Base-by-base conservation (phyloP, 495 filamentous ascomycete species). In the Podospora sp. region DNA sequence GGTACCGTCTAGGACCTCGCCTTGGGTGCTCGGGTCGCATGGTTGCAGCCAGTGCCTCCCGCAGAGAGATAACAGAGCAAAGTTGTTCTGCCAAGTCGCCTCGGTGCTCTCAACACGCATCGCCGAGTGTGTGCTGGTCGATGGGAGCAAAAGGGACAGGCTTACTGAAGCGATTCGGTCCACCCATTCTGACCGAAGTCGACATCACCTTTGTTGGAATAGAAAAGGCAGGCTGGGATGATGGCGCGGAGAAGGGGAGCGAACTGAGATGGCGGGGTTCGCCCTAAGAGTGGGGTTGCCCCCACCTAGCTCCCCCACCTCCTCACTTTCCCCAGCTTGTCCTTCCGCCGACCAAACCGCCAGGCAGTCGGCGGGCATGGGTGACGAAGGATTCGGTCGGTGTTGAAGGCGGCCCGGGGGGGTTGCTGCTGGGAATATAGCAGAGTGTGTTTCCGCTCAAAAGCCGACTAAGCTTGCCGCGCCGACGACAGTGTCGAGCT, bases 21-120 rank as follows among this genome's bases (percentile, higher is more conserved):
- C 40, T 46, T 46, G 5, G 16, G 52, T 22, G 24, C 21, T 22
- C 14, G 49, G 49, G 21, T 52, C 18, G 52, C 52, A 46, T 9
- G n/a, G 52, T 55, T 22, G 52, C 52, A 55, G 52, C 52, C 16
- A 6, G n/a, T 55, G 6, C 20, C 52, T 55, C 52, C 52, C n/a
- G 52, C 24, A 26, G 52, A 55, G n/a, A 55, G 52, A 55, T 55
- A 55, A 55, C 52, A 22, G 22, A 22, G 20, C 52, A 9, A 22
- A 22, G 52, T 53, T 22, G 33, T 55, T 55, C 24, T 55, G 52
- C 20, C 24, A 26, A 46, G 40, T 46, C 40, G 11, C 16, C 2
- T 46, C 40, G 40, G 16, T 46, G 40, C 16, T 46, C 40, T 14
- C 40, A 2, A 6, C 40, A 12, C n/a, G n/a, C n/a, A n/a, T n/a